A percentile compares a stretch with the other conserved stretches of the same genome.
phyloP scores from a whole-genome alignment of 495 filamentous ascomycete species.

The Talaromyces borbonicus region DNA sequence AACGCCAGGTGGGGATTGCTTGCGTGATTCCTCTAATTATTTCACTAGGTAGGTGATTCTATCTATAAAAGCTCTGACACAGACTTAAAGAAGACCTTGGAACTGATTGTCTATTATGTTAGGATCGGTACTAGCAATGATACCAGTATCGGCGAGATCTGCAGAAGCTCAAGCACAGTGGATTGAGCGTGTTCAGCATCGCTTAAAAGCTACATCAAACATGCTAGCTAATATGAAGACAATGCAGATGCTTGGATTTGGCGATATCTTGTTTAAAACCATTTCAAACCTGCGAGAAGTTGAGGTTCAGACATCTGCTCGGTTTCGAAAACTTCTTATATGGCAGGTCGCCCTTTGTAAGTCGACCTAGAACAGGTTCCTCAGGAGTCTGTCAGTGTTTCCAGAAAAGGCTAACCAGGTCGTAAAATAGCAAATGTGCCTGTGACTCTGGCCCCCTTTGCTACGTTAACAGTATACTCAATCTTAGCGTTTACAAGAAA shows the following conservation, averaged over 20 bases:
- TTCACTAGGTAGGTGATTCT: conserved; percentile 32
- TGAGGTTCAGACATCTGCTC: conserved; percentile 33
- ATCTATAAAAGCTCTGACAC: no score
- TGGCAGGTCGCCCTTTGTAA: conserved; percentile 13
- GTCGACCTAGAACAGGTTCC: background rate
- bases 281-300: conserved; percentile 43
- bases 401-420: background rate
- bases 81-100: no score
- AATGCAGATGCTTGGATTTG: conserved; percentile 45
- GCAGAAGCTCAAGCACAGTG: conserved; percentile 3
- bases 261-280: conserved; percentile 18
- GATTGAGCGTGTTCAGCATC: conserved; percentile 7
- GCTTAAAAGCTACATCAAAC: conserved; percentile 13
- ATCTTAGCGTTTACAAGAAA: conserved; percentile 38
- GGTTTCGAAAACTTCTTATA: conserved; percentile 12
- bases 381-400: no score
- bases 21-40: conserved; percentile 37
- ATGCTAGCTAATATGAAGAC: conserved; percentile 23
- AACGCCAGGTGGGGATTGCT: conserved; percentile 37
- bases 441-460: conserved; percentile 39
- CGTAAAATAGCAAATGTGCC: background rate
- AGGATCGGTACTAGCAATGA: conserved; percentile 1
- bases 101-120: no score
- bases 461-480: conserved; percentile 41
- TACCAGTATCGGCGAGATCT: conserved; percentile 1